These are phyloP conservation scores for Phaeotremella fagi DNA, from an alignment of 768 basidiomycete species.

Conservation along the genomic window DNA sequence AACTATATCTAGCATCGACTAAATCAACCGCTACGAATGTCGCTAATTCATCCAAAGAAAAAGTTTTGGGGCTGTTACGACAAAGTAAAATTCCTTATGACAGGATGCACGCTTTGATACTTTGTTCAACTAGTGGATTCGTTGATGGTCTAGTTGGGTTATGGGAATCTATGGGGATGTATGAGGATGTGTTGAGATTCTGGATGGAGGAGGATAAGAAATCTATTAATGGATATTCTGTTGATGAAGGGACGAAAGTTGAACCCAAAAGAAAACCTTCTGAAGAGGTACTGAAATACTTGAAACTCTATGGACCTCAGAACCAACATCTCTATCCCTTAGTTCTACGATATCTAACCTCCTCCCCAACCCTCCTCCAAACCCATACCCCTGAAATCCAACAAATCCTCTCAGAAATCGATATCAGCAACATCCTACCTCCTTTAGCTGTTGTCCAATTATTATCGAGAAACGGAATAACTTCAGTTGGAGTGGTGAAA, in stretches of 20 bases:
- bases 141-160: conserved; percentile 79
- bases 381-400: conserved; percentile 68
- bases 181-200: conserved; percentile 87
- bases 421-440: conserved; percentile 75
- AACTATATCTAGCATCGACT: conserved; percentile 69
- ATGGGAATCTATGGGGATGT: conserved; percentile 94
- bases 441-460: conserved; percentile 87
- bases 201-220: conserved; percentile 69
- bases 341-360: conserved; percentile 83
- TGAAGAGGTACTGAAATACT: conserved; percentile 63
- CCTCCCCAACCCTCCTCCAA: conserved; percentile 65
- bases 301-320: conserved; percentile 67
- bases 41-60: conserved; percentile 52
- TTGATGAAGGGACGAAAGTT: conserved; percentile 8
- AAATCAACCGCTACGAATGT: conserved; percentile 44
- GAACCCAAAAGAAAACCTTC: conserved; percentile 51
- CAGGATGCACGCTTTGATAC: conserved; percentile 83
- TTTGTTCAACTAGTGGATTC: conserved; percentile 79
- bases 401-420: conserved; percentile 68
- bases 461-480: conserved; percentile 78
- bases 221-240: background rate
- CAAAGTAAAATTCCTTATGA: conserved; percentile 65
- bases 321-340: conserved; percentile 78
- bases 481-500: conserved; percentile 86
- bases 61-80: conserved; percentile 68